A percentile compares a stretch with the other conserved stretches of the same genome.
phyloP scores from a whole-genome alignment of 495 filamentous ascomycete species.

The Penicillium canariense region DNA sequence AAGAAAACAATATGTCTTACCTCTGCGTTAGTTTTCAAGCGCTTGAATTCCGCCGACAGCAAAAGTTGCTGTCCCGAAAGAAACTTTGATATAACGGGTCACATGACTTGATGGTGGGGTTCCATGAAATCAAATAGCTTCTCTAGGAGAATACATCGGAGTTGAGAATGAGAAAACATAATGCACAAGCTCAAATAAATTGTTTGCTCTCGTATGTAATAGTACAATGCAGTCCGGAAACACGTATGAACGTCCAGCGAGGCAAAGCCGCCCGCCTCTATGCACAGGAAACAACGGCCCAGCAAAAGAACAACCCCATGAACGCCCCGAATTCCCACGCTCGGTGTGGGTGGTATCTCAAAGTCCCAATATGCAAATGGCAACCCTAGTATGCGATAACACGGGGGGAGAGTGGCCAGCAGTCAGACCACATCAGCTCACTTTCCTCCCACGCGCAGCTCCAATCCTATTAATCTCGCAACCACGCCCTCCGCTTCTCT shows the following conservation, averaged over 20 bases:
- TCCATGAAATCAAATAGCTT: not conserved
- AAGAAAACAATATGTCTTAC: constrained; percentile 12
- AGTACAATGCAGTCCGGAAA: not conserved
- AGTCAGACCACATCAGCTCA: not conserved
- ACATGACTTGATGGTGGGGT: constrained; percentile 27
- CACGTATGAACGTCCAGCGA: not conserved
- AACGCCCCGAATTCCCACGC: constrained; percentile 25
- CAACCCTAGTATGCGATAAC: constrained; percentile 14
- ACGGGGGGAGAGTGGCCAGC: not conserved
- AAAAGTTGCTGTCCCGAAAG: constrained; percentile 19
- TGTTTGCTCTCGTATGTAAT: not conserved
- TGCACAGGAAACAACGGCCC: constrained; percentile 14
- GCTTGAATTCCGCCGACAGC: constrained; percentile 8
- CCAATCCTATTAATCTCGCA: constrained; percentile 56
- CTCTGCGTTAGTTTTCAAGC: constrained; percentile 16
- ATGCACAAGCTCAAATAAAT: not conserved
- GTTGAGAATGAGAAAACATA: not conserved
- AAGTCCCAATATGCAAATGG: constrained; percentile 19
- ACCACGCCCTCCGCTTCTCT: constrained; percentile 89
- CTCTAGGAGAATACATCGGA: not conserved
- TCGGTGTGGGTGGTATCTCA: constrained; percentile 19
- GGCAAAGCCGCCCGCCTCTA: constrained; percentile 16
- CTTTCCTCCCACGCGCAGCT: not conserved
- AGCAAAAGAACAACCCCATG: constrained; percentile 11
- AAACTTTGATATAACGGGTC: constrained; percentile 29